Evolutionary conservation across 2,329 filamentous ascomycete genomes (phyloP).

Genomic region (Xylariales sp.): DNA sequence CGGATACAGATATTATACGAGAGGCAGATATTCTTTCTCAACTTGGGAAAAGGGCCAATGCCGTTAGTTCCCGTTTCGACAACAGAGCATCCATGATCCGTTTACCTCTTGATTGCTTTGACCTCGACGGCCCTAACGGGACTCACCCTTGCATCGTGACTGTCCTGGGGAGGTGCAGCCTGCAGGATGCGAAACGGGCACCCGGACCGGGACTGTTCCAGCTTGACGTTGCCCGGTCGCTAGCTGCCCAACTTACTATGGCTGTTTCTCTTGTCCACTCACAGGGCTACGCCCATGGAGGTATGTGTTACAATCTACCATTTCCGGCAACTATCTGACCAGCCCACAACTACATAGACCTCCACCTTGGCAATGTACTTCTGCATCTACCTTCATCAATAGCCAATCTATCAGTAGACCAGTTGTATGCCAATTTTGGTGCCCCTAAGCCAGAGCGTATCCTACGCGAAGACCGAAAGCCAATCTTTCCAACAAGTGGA

Average conservation of each 20-base stretch:
- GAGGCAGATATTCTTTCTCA: constrained; percentile 14
- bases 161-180: not conserved
- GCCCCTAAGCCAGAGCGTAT: too few relatives aligned
- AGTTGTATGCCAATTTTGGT: too few relatives aligned
- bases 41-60: not conserved
- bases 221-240: constrained; percentile 15
- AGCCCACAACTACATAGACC: too few relatives aligned
- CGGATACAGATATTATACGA: not conserved
- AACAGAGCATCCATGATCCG: constrained; percentile 10
- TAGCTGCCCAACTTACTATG: constrained; percentile 8
- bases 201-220: not conserved
- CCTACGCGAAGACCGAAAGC: too few relatives aligned
- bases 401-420: too few relatives aligned
- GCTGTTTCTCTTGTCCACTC: constrained; percentile 1
- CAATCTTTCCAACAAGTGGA: too few relatives aligned
- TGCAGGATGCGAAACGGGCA: not conserved
- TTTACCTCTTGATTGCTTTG: not conserved
- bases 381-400: too few relatives aligned
- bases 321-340: too few relatives aligned
- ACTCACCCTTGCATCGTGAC: constrained; percentile 19
- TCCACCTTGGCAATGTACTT: too few relatives aligned
- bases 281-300: not conserved
- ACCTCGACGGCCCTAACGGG: constrained; percentile 6
- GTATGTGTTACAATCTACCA: too few relatives aligned
- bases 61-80: not conserved